phyloP scores from a whole-genome alignment of 306 rosid species.

The Gleditsia sinensis region DNA sequence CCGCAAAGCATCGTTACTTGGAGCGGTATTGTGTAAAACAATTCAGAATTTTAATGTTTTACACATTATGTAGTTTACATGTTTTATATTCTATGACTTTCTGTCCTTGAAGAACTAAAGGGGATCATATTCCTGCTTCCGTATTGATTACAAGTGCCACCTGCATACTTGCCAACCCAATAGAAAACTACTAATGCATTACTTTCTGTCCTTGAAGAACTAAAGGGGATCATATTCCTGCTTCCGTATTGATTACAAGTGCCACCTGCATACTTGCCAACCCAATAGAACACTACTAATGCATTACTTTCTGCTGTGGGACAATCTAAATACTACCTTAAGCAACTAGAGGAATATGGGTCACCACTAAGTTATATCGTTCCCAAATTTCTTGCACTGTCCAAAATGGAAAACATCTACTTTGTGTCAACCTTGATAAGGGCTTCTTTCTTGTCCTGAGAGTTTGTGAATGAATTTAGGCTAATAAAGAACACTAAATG shows the following conservation, averaged over 20 bases:
- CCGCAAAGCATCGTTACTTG: conserved; percentile 74
- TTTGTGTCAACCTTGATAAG: background rate
- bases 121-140: background rate
- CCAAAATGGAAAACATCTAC: background rate
- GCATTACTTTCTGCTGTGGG: conserved; percentile 11
- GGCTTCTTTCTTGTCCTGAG: conserved; percentile 4
- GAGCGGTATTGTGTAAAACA: conserved; percentile 67
- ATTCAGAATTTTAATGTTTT: conserved; percentile 26
- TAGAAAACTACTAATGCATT: conserved; percentile 7
- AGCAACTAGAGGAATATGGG: background rate
- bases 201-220: background rate
- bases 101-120: background rate
- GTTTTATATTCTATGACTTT: background rate
- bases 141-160: background rate
- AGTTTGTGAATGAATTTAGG: conserved; percentile 2
- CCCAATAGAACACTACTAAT: conserved; percentile 16
- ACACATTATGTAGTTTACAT: conserved; percentile 15
- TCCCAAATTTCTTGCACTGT: background rate
- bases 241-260: conserved; percentile 5
- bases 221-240: background rate
- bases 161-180: background rate
- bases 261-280: background rate
- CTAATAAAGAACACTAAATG: background rate
- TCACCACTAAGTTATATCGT: background rate
- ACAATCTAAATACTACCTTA: background rate